Evolutionary conservation across 345 rosid genomes (phyloP).

Genomic region (Eucalyptus erythrocorys): DNA sequence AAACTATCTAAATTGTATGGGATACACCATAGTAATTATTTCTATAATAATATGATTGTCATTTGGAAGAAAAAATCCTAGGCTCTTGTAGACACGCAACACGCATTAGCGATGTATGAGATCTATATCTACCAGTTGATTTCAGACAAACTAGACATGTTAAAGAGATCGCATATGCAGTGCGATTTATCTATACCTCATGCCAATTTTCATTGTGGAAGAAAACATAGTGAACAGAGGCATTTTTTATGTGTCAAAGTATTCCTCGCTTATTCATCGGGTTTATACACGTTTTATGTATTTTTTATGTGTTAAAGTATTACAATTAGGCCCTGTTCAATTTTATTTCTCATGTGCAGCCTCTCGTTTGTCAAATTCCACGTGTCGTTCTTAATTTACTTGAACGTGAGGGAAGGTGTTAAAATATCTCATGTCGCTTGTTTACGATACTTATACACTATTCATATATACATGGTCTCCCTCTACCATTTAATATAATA

Average conservation of each 20-base stretch:
- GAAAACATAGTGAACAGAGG: neutral
- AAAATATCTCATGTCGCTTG: rapidly evolving
- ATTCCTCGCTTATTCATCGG: neutral
- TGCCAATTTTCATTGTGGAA: neutral
- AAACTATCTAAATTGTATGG: neutral
- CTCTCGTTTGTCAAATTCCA: neutral
- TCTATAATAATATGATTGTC: neutral
- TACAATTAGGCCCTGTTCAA: neutral
- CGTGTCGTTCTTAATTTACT: neutral
- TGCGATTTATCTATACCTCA: neutral
- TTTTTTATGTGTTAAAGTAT: neutral
- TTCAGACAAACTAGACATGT: neutral
- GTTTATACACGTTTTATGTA: neutral
- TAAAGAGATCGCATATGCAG: neutral
- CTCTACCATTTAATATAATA: neutral
- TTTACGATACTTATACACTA: neutral
- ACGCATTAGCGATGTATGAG: neutral
- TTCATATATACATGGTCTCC: neutral
- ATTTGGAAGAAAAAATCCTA: neutral
- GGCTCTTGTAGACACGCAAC: neutral
- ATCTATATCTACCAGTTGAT: neutral
- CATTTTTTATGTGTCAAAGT: neutral
- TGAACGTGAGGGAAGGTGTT: neutral
- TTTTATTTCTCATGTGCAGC: neutral
- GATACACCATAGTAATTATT: neutral